Conservation (phyloP, 768 basidiomycete genomes). For the Plicaturopsis crispa region DNA sequence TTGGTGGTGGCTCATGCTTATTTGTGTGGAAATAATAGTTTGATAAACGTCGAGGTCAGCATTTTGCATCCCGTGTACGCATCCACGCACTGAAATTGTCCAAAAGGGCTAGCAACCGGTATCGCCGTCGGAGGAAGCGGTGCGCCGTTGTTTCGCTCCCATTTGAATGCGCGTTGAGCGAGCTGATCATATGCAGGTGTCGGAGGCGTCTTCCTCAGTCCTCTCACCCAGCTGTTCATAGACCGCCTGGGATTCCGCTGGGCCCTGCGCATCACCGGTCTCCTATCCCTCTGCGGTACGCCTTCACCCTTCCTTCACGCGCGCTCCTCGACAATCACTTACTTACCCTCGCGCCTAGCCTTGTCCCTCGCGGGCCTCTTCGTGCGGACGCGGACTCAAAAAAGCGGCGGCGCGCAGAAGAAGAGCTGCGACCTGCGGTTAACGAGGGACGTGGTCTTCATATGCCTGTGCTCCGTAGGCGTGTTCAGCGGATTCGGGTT, state of each 20-base stretch:
- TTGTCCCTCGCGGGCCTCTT: slow-evolving; percentile 1
- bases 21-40: too few species aligned
- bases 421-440: not conserved
- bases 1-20: too few species aligned
- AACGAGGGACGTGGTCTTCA: slow-evolving; percentile 1
- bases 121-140: slow-evolving; percentile 2
- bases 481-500: slow-evolving; percentile 4
- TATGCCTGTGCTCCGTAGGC: slow-evolving; percentile 1
- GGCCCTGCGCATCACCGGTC: slow-evolving; percentile 4
- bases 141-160: not conserved
- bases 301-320: too few species aligned
- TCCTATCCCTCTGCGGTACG: slow-evolving; percentile 4
- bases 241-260: slow-evolving; percentile 4
- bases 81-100: not conserved
- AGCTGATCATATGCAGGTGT: slow-evolving; percentile 1
- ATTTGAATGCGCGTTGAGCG: not conserved
- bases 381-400: not conserved
- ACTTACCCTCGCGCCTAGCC: too few species aligned
- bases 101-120: slow-evolving; percentile 2
- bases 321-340: too few species aligned
- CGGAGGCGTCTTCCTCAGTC: slow-evolving; percentile 5
- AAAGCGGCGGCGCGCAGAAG: too few species aligned
- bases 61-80: not conserved
- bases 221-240: slow-evolving; percentile 5
- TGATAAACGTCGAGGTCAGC: too few species aligned